A percentile compares a stretch with the other conserved stretches of the same genome.
These are phyloP conservation scores for Cutaneotrichosporon curvatum DNA, from an alignment of 1,284 basidiomycete species.

Conservation along the genomic window DNA sequence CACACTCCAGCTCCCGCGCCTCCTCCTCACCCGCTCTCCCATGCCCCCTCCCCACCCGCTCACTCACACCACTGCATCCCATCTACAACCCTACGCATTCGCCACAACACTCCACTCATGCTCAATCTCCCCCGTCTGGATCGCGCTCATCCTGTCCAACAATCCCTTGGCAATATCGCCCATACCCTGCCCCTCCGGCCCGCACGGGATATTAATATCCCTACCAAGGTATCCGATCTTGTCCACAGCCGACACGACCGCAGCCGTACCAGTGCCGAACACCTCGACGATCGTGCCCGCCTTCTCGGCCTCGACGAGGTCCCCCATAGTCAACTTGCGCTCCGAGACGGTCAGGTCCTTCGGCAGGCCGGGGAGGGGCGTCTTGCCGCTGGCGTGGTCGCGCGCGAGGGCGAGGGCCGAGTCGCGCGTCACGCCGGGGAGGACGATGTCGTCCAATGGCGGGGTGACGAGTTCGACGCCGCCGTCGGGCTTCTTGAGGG, in stretches of 20 bases:
- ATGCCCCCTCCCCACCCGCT: not conserved
- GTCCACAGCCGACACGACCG: constrained; percentile 73
- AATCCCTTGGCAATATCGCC: constrained; percentile 75
- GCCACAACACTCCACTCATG: constrained; percentile 61
- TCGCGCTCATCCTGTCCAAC: constrained; percentile 76
- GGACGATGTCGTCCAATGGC: constrained; percentile 87
- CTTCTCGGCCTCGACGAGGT: constrained; percentile 67
- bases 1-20: too few species aligned
- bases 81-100: not conserved
- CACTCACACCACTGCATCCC: not conserved
- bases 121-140: constrained; percentile 77
- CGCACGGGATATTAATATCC: constrained; percentile 77
- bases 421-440: constrained; percentile 93
- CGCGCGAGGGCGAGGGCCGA: constrained; percentile 77
- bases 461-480: constrained; percentile 77
- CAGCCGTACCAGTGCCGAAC: constrained; percentile 90
- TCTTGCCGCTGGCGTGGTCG: constrained; percentile 60
- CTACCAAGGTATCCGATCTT: constrained; percentile 79
- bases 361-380: constrained; percentile 57
- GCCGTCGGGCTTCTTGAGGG: constrained; percentile 68
- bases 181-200: constrained; percentile 64
- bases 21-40: too few species aligned
- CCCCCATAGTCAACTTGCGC: constrained; percentile 79
- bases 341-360: constrained; percentile 69
- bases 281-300: constrained; percentile 74